Evolutionary conservation across 129 eudicot genomes (phyloP).

Genomic region (Ambrosia trifida): DNA sequence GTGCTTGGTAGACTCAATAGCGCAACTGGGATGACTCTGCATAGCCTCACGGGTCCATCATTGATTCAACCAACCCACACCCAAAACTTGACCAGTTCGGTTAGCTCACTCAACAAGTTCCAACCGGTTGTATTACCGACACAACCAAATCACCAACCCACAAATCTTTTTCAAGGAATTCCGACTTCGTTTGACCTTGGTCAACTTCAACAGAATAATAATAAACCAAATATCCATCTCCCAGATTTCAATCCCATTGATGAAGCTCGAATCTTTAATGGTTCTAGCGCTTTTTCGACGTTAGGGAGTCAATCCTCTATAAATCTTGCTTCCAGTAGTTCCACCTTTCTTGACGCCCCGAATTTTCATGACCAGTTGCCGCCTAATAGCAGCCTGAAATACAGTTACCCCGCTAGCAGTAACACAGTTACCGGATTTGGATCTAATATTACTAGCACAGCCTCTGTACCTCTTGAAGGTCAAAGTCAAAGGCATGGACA

Average conservation of each 20-base stretch:
- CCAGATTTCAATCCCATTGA: slow-evolving; percentile 51
- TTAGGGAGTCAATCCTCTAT: slow-evolving; percentile 46
- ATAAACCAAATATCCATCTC: slow-evolving; percentile 31
- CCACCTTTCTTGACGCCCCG: slow-evolving; percentile 42
- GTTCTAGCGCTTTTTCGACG: slow-evolving; percentile 35
- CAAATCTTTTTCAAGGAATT: slow-evolving; percentile 58
- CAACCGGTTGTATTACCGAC: slow-evolving; percentile 47
- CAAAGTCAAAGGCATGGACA: slow-evolving; percentile 52
- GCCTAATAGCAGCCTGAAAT: slow-evolving; percentile 36
- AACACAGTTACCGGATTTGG: slow-evolving; percentile 39
- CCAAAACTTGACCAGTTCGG: slow-evolving; percentile 49
- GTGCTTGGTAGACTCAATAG: slow-evolving; percentile 75
- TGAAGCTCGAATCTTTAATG: slow-evolving; percentile 40
- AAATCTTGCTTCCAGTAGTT: slow-evolving; percentile 41
- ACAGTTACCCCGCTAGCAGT: slow-evolving; percentile 41
- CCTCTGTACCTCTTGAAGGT: slow-evolving; percentile 48
- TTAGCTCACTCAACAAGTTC: slow-evolving; percentile 45
- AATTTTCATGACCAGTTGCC: slow-evolving; percentile 49
- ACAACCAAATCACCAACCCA: slow-evolving; percentile 37
- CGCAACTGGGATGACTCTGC: slow-evolving; percentile 64
- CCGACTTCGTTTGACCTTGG: slow-evolving; percentile 60
- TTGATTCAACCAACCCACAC: slow-evolving; percentile 53
- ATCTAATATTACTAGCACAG: slow-evolving; percentile 36
- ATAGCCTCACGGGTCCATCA: slow-evolving; percentile 53
- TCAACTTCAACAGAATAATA: slow-evolving; percentile 50